Evolutionary conservation across 768 basidiomycete genomes (phyloP).

Genomic region (Podaxis pistillaris): DNA sequence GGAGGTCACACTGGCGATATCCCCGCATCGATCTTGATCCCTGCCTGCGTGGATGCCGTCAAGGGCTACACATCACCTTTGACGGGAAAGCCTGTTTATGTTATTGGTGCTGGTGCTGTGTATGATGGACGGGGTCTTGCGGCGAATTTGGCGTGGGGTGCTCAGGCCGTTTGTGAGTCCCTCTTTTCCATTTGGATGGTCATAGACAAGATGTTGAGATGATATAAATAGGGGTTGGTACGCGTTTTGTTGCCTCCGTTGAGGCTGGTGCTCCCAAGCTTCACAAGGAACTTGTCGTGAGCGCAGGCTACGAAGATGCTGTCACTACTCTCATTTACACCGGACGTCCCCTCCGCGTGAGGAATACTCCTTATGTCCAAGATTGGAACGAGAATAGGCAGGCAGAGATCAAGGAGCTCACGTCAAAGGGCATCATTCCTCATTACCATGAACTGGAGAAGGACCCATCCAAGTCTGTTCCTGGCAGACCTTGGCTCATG

Average conservation of each 20-base stretch:
- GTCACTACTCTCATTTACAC: slow-evolving; percentile 87
- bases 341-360: slow-evolving; percentile 84
- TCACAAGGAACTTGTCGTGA: slow-evolving; percentile 79
- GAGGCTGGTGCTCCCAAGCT: slow-evolving; percentile 82
- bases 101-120: slow-evolving; percentile 90
- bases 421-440: slow-evolving; percentile 82
- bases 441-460: slow-evolving; percentile 66
- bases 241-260: slow-evolving; percentile 78
- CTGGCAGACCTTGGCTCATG: slow-evolving; percentile 75
- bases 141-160: slow-evolving; percentile 87
- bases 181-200: slow-evolving; percentile 1
- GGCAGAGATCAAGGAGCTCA: slow-evolving; percentile 80
- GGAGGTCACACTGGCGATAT: slow-evolving; percentile 88
- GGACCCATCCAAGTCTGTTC: slow-evolving; percentile 76
- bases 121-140: slow-evolving; percentile 87
- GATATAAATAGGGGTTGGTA: slow-evolving; percentile 62
- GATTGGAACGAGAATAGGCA: slow-evolving; percentile 79
- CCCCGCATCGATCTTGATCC: slow-evolving; percentile 83
- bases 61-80: slow-evolving; percentile 76
- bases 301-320: slow-evolving; percentile 74
- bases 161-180: slow-evolving; percentile 78
- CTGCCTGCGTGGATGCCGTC: slow-evolving; percentile 84
- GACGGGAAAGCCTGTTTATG: slow-evolving; percentile 81
- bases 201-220: background rate
- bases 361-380: slow-evolving; percentile 80